phyloP scores from a whole-genome alignment of 73 alveolate genomes.

The Blepharisma stoltei region DNA sequence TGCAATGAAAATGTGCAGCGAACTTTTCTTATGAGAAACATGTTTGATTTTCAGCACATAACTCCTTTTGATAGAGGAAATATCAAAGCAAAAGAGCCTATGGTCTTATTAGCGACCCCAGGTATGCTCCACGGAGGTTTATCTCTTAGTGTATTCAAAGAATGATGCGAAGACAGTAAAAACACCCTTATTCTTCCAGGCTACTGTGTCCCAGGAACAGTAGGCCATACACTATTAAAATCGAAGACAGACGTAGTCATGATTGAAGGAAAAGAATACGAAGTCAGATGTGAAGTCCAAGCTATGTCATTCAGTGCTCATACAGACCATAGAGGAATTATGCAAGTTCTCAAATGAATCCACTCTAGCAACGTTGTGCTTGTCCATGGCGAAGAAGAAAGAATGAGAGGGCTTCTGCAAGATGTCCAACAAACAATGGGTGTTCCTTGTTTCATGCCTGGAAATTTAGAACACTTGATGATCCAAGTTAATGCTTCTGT shows the following conservation, averaged over 20 bases:
- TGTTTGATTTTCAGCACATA: slow-evolving; percentile 93
- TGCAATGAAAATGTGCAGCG: slow-evolving; percentile 82
- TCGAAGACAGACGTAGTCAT: slow-evolving; percentile 78
- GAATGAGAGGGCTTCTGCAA: slow-evolving; percentile 65
- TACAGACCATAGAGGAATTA: slow-evolving; percentile 97
- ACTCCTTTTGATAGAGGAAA: slow-evolving; percentile 83
- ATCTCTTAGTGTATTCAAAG: slow-evolving; percentile 87
- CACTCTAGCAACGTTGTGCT: slow-evolving; percentile 78
- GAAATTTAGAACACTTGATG: slow-evolving; percentile 36
- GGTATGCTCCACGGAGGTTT: slow-evolving; percentile 99
- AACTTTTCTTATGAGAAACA: slow-evolving; percentile 75
- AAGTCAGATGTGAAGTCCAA: slow-evolving; percentile 82
- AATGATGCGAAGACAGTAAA: slow-evolving; percentile 89
- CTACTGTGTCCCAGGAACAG: slow-evolving; percentile 97
- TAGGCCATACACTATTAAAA: slow-evolving; percentile 78
- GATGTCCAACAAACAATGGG: slow-evolving; percentile 40
- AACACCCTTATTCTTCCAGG: slow-evolving; percentile 98
- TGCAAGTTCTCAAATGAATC: slow-evolving; percentile 41
- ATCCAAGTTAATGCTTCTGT: neutral
- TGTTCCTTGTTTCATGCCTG: slow-evolving; percentile 53
- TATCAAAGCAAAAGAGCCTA: slow-evolving; percentile 77
- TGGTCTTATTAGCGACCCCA: slow-evolving; percentile 99
- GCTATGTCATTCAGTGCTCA: slow-evolving; percentile 97
- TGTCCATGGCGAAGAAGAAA: slow-evolving; percentile 91
- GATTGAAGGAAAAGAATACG: slow-evolving; percentile 81